Percentiles rank a stretch among this genome's conserved stretches.
Conservation (phyloP, 139 green algal genomes). For the Raphidocelis subcapitata region DNA sequence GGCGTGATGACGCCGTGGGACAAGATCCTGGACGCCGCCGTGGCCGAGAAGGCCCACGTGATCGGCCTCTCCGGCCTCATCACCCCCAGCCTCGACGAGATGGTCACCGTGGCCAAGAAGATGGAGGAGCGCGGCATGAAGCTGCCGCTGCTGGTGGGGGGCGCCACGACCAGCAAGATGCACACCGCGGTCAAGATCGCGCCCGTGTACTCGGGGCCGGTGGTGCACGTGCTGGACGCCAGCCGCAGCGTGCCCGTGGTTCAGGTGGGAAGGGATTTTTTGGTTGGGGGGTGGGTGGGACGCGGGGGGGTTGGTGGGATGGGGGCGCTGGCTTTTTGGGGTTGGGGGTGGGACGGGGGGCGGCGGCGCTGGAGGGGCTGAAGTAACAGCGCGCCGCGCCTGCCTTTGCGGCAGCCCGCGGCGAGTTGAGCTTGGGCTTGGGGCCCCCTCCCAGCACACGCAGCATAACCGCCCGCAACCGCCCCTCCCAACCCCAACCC, state of each 20-base stretch:
- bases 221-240: conserved; percentile 96
- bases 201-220: conserved; percentile 82
- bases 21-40: conserved; percentile 90
- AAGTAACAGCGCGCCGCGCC: too few relatives aligned
- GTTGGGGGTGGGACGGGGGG: too few relatives aligned
- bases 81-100: conserved; percentile 97
- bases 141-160: conserved; percentile 93
- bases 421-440: too few relatives aligned
- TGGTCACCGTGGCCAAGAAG: conserved; percentile 95
- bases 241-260: conserved; percentile 89
- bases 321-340: too few relatives aligned
- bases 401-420: too few relatives aligned
- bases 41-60: conserved; percentile 93
- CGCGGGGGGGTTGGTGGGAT: too few relatives aligned
- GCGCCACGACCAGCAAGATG: conserved; percentile 98
- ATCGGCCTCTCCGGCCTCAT: conserved; percentile 97
- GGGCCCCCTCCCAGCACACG: too few relatives aligned
- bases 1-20: conserved; percentile 97
- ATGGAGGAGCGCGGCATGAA: conserved; percentile 93
- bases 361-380: too few relatives aligned
- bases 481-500: too few relatives aligned
- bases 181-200: conserved; percentile 99
- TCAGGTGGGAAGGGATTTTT: neutral
- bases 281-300: too few relatives aligned
- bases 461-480: too few relatives aligned